Evolutionary conservation across 2,329 filamentous ascomycete genomes (phyloP).

Genomic region (Aspergillus sp.): DNA sequence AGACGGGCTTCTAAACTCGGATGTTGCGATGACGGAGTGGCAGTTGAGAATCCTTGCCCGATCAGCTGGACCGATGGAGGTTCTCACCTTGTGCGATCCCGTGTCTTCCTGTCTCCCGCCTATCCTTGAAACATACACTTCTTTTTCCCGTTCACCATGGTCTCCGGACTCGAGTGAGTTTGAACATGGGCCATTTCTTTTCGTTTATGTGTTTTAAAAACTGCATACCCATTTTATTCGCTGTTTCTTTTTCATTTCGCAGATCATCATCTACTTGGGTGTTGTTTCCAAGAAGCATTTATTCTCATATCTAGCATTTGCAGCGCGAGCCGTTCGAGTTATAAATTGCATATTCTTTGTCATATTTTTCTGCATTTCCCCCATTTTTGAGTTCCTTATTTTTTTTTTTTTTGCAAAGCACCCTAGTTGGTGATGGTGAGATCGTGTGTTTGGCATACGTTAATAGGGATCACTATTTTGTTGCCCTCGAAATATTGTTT

Average conservation of each 20-base stretch:
- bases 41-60: background rate
- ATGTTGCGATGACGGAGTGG: conserved; percentile 6
- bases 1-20: conserved; percentile 23
- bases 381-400: background rate
- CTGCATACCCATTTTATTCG: conserved; percentile 31
- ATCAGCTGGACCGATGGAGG: conserved; percentile 4
- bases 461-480: background rate
- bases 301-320: conserved; percentile 40
- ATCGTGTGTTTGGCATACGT: background rate
- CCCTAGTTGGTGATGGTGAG: background rate
- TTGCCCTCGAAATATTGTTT: background rate
- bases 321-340: conserved; percentile 38
- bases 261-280: conserved; percentile 27
- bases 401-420: background rate
- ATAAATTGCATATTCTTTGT: conserved; percentile 18
- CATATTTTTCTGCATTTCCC: conserved; percentile 9
- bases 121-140: conserved; percentile 6
- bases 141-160: conserved; percentile 3
- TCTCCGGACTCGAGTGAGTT: conserved; percentile 3
- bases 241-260: conserved; percentile 22
- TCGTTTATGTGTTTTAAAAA: conserved; percentile 24
- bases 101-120: conserved; percentile 13
- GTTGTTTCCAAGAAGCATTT: conserved; percentile 17
- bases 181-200: conserved; percentile 10
- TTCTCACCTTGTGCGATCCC: conserved; percentile 1